Evolutionary conservation across 2,329 filamentous ascomycete species (phyloP), one percentile per base, ranked within the genome.

Genomic region (Orbilia ellipsospora): DNA sequence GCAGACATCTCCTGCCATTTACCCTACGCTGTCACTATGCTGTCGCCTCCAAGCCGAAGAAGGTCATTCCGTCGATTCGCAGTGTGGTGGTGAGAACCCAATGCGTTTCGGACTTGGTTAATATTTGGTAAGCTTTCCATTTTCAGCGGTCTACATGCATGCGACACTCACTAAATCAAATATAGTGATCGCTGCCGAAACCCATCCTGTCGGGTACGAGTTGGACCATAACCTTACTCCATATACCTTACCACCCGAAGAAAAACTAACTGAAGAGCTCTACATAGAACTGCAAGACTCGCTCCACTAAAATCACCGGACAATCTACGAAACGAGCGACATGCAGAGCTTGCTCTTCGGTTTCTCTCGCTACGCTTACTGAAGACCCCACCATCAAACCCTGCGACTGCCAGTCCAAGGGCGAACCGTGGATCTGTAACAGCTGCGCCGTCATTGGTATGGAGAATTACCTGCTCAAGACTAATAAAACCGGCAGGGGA

Each of bases 371-470:
- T 10, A 52, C 63, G 23, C 63, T 74, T 44, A 52, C 54, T 18
- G 70, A 68, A 61, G 70, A 74, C 59, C 70, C 70, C 31, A 74
- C 70, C 40, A 62, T 74, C 13, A 74, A 68, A 42, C 63, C 70
- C 16, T 74, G 70, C 31, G 51, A 18, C 63, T 74, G 70, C 44
- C 64, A 55, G 26, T 74, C 63, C 4, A 74, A 74, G n/a, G 70
- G 70, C 20, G 70, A 74, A 55, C 70, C 70, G 12, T 74, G 70
- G 70, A 57, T 74, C 52, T 74, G 70, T 54, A 63, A 54, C 42
- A 59, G 44, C 31, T 74, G 70, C 45, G 70, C 63, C 18, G 64
- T 45, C 20, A 68, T 74, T 18, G 63, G 70, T 15, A 74, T 74
- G 70, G 70, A 74, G 40, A 74, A 74, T 15, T 74, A 74, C 26